Base-by-base conservation (phyloP, 108 stramenopile genomes). In the Mediolabrus comicus region DNA sequence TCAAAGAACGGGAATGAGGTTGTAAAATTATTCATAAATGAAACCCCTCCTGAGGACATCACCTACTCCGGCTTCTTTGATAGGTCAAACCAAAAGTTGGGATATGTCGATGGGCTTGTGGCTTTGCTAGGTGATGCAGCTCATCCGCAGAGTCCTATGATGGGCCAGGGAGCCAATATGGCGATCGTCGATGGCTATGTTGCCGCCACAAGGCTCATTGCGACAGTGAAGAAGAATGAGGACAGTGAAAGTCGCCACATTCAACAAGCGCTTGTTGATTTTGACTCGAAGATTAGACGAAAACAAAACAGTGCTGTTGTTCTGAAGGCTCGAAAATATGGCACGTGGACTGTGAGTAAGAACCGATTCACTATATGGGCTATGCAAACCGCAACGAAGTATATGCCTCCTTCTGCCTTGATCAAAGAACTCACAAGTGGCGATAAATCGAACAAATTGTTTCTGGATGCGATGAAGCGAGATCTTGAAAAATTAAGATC, bases 91-190 rank as follows among this genome's bases (percentile, higher is more conserved):
- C 49, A 53, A 4, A 39, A 62, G n/a, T 46, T 76, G 17, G 41
- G 68, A 33, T 77, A 58, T 53, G 19, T 68, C 8, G 49, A 67
- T 33, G 30, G 62, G 3, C 26, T 41, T 13, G 70, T 72, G 22
- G 76, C 71, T 11, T 46, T 77, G 39, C 64, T 77, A 12, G 53
- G 53, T 0, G 53, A 55, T 25, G n/a, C 53, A 12, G 71, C 76
- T 55, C 71, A 77, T 62, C 71, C 75, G 4, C 75, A 76, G 17
- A 36, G 62, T 27, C 75, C 75, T 51, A 69, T 64, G 38, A 26
- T 71, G 69, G 75, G 75, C 2, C 75, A 76, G 33, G 75, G 75
- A n/a, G 62, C 46, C 11, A 76, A 76, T 3, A 71, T 70, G 69
- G 75, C 75, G 4, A 71, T 76, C 31, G 41, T 39, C 4, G 75